A percentile compares a stretch with the other conserved stretches of the same genome.
Evolutionary conservation across 169 alveolate species (phyloP).

Genomic region (Perkinsus chesapeaki): DNA sequence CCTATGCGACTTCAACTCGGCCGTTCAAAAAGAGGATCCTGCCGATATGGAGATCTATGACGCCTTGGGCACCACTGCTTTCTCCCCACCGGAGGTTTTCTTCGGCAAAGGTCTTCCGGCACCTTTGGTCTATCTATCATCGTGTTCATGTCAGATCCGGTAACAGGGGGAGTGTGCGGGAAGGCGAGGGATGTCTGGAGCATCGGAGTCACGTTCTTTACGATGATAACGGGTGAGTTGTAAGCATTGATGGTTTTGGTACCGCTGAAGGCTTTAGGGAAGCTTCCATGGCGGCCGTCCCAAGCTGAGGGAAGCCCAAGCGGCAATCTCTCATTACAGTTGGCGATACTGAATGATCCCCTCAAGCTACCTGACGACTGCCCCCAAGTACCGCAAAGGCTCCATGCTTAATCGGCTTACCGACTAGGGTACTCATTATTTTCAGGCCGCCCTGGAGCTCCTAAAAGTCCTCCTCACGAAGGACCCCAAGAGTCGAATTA

Average conservation of each 20-base stretch:
- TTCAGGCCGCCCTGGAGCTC: neutral
- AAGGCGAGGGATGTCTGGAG: neutral
- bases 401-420: too few relatives aligned
- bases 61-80: neutral
- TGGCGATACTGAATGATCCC: neutral
- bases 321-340: neutral
- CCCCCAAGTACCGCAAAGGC: too few relatives aligned
- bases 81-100: neutral
- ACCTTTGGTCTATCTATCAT: neutral
- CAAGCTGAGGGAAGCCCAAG: neutral
- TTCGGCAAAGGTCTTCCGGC: neutral
- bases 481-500: neutral
- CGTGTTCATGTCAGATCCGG: neutral
- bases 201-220: neutral
- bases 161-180: neutral
- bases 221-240: neutral
- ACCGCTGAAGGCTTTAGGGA: neutral
- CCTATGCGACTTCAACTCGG: neutral
- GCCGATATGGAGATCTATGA: neutral
- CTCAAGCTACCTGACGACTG: neutral
- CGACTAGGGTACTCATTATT: too few relatives aligned
- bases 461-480: neutral
- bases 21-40: neutral
- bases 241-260: neutral
- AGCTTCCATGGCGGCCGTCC: neutral